These are phyloP conservation scores for Fusarium sp. DNA, from an alignment of 2,329 filamentous ascomycete genomes.

Conservation along the genomic window DNA sequence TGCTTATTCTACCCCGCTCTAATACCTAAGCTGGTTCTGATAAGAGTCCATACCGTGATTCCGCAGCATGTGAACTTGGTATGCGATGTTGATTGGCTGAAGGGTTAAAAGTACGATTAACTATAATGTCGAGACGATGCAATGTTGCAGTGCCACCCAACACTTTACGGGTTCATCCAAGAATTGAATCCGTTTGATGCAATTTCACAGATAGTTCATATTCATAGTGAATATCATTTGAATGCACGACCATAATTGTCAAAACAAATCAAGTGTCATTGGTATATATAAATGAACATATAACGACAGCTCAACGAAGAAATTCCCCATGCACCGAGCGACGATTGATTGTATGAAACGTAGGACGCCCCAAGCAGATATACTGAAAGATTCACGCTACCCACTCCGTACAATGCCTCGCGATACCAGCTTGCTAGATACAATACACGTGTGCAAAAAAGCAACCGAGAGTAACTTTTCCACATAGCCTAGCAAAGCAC, in stretches of 20 bases:
- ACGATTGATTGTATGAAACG: not conserved
- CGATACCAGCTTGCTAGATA: conserved; percentile 31
- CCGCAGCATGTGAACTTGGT: not conserved
- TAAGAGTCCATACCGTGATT: conserved; percentile 17
- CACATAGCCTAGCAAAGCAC: not conserved
- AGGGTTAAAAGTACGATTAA: not conserved
- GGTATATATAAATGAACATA: conserved; percentile 27
- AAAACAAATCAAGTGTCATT: not conserved
- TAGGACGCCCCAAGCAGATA: conserved; percentile 16
- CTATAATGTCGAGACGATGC: too few relatives aligned
- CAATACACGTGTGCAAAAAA: conserved; percentile 6
- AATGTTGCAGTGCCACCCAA: not conserved
- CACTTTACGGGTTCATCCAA: not conserved
- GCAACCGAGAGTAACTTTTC: not conserved
- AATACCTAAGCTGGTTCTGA: conserved; percentile 4
- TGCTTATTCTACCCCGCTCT: conserved; percentile 21
- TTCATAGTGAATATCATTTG: not conserved
- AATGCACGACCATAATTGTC: not conserved
- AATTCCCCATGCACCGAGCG: not conserved
- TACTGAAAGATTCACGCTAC: conserved; percentile 22
- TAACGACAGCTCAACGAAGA: conserved; percentile 1
- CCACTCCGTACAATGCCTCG: conserved; percentile 38
- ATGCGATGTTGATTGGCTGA: not conserved
- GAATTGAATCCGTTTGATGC: not conserved
- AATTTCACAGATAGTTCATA: not conserved